Base-by-base conservation (phyloP, 148 eudicot genomes). In the Polygonum aviculare region DNA sequence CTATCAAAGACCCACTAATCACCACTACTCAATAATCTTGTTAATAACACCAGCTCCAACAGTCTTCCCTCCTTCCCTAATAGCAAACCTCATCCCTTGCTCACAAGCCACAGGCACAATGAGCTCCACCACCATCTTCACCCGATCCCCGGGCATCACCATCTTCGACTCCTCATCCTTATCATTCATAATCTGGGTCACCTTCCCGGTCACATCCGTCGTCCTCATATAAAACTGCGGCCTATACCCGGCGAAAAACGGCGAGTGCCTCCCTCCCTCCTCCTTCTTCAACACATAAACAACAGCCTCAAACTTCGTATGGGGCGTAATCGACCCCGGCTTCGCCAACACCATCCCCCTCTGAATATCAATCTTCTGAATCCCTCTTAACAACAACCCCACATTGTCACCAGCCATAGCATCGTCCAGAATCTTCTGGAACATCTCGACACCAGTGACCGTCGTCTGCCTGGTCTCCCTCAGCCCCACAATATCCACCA, bases 111-210 rank as follows among this genome's bases (percentile, higher is more conserved):
- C 89, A 2, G 97, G 97, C 79, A 82, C 82, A 73, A 90, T 90
- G 48, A 94, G 93, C 88, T 90, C 93, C 0, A 94, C 98, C 73
- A 85, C 89, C 90, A 94, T 88, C 92, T 92, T 94, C 69, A 94
- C 97, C 26, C 97, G 83, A 51, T 94, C 98, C 77, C 98, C 97
- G 0, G 98, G 98, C 98, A 94, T 92, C 71, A 94, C 98, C 98
- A 94, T 94, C 88, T 94, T 94, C 16, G 96, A 87, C 83, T 92
- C 98, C 75, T 92, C 98, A 62, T 89, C 97, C 80, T 94, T 89
- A 73, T 94, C 97, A 19, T 88, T 90, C 97, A 87, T 91, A 76
- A 92, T 87, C 80, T 84, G 60, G 0, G 84, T 75, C 57, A 91
- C 97, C 76, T 77, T 87, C 72, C 98, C 98, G 0, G 97, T 94